phyloP scores from a whole-genome alignment of 2,329 filamentous ascomycete genomes.

The Aspergillus felis region DNA sequence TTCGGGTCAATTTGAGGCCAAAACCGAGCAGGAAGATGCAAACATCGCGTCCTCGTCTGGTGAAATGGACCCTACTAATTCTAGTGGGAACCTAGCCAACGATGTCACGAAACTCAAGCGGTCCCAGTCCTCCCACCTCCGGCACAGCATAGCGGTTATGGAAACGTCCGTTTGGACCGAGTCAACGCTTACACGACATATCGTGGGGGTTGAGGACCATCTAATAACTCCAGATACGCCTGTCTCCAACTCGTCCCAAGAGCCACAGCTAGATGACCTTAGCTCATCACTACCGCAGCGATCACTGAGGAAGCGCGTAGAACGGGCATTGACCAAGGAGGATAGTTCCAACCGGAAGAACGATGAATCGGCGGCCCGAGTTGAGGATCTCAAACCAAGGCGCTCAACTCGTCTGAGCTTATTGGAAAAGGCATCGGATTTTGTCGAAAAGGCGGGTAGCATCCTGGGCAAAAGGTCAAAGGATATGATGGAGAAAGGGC shows the following conservation, averaged over 20 bases:
- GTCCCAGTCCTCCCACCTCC: conserved; percentile 33
- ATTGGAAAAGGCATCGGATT: conserved; percentile 42
- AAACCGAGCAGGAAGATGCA: conserved; percentile 21
- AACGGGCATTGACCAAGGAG: conserved; percentile 26
- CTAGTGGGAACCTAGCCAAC: conserved; percentile 39
- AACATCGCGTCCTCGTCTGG: conserved; percentile 17
- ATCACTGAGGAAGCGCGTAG: conserved; percentile 29
- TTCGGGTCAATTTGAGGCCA: conserved; percentile 24
- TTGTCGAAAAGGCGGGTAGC: conserved; percentile 47
- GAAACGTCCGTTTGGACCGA: conserved; percentile 31
- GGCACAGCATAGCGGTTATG: conserved; percentile 41
- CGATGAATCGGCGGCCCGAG: conserved; percentile 19
- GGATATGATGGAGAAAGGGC: conserved; percentile 51
- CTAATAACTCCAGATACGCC: conserved; percentile 31
- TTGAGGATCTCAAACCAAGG: conserved; percentile 28
- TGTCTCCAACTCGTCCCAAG: conserved; percentile 32
- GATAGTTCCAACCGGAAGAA: conserved; percentile 21
- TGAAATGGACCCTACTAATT: conserved; percentile 23
- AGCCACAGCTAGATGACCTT: conserved; percentile 19
- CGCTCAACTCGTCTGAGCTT: conserved; percentile 44
- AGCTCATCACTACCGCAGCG: conserved; percentile 25
- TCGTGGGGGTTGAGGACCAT: conserved; percentile 20
- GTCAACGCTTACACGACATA: conserved; percentile 16
- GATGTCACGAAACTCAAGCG: conserved; percentile 32
- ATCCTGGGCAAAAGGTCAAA: conserved; percentile 59